Base-by-base conservation (phyloP, 805 yeast genomes). In the Saccharomycopsis guyanensis region DNA sequence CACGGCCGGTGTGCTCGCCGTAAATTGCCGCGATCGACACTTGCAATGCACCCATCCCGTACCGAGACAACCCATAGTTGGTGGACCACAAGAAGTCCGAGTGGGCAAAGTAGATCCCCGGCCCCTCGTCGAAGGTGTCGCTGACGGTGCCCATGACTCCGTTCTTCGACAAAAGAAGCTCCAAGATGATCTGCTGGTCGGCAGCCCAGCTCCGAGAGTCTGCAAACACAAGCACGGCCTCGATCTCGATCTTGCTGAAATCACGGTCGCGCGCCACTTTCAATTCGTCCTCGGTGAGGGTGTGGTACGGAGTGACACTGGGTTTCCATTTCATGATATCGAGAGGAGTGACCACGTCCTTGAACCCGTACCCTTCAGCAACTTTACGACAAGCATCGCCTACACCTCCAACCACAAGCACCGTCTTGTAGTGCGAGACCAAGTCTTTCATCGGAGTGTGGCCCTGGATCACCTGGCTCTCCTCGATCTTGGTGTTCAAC, bases 41-140 rank as follows among this genome's bases (percentile, higher is more conserved):
- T 63, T 86, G 95, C 53, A 87, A 70, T 3, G 96, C 96, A 50
- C 96, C 96, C 94, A 87, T 88, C 51, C 96, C 96, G 60, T 87
- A 86, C 60, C 96, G 72, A 15, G 87, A 78, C 52, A 84, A 69
- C 56, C 76, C 77, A 60, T 84, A 86, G 64, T 86, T 84, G 3
- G 96, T 85, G 10, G 95, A 91, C 96, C 96, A 87, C 46, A 87
- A 86, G 57, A 87, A 83, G 65, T 87, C 96, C 18, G 91, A 83
- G 62, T 87, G 95, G 36, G 95, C 95, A 70, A 86, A 87, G 65
- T 83, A 85, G 47, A 86, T 76, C 40, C 78, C 78, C 29, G 95
- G 93, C 33, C 89, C 89, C 53, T 86, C 88, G 50, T 80, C 82
- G 59, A 64, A 79, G 15, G 82, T 76, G 54, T 78, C 72, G 34